phyloP scores from a whole-genome alignment of 148 eudicot genomes.

The Euryodendron excelsum region DNA sequence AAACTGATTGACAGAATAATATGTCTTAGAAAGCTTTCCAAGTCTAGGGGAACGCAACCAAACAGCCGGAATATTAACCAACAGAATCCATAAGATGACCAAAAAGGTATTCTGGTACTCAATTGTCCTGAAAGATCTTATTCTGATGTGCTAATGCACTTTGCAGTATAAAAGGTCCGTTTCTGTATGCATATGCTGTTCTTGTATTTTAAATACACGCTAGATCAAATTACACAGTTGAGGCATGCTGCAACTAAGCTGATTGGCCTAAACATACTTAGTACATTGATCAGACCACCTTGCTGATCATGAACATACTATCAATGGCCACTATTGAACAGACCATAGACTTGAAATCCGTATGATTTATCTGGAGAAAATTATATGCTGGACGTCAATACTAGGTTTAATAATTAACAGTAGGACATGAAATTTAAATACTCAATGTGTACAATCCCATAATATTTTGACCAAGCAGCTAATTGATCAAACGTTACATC shows the following conservation, averaged over 20 bases:
- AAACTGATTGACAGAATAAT: neutral
- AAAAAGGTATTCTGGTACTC: neutral
- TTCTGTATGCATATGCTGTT: neutral
- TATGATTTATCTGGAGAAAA: neutral
- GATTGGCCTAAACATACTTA: neutral
- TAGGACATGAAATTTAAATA: neutral
- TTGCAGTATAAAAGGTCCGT: neutral
- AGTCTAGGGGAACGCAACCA: neutral
- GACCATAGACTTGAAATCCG: neutral
- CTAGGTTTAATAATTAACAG: neutral
- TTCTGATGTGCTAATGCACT: neutral
- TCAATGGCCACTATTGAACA: neutral
- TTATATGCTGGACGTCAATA: neutral
- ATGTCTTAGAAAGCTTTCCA: neutral
- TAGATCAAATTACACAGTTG: neutral
- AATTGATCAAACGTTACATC: neutral
- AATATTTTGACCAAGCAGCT: neutral
- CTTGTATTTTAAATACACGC: neutral
- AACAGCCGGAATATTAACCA: neutral
- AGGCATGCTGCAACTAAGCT: neutral
- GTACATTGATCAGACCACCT: neutral
- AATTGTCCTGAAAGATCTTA: neutral
- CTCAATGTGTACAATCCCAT: neutral
- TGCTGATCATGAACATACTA: neutral
- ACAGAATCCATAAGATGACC: neutral